Evolutionary conservation across 164 flowering plant genomes (phyloP), one percentile per base, ranked within the genome.

Genomic region (Cinnamomum micranthum): DNA sequence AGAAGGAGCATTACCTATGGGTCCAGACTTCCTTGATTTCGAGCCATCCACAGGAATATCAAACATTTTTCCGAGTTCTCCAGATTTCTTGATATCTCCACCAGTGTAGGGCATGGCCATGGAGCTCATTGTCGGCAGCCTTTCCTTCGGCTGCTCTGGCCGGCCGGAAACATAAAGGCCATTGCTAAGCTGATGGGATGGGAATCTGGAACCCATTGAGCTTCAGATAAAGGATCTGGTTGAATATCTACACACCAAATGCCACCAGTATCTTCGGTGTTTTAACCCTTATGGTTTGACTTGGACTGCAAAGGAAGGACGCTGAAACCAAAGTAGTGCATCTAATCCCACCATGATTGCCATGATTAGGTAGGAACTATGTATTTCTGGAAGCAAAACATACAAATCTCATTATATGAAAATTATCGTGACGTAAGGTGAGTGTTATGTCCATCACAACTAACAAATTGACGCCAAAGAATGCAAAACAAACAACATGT

Each of bases 31-130:
- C 74, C 98, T 85, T n/a, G 97, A 88, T 78, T 87, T 90, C 11
- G 97, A 87, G 59, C 93, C 92, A 78, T 93, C 99, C 14, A 75
- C 84, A 65, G 90, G 92, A 60, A 93, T 86, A 79, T 93, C 99
- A 84, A 95, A 92, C 99, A 95, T 95, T 84, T 95, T 95, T 28
- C 99, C 99, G 47, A 95, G 84, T 74, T 95, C 99, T 52, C 99
- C 99, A 27, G 99, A 95, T 69, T 88, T 95, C 77, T 93, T 95
- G 2, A 95, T 95, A 80, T 95, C 99, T 69, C 99, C 99, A 63
- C 99, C 99, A 25, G 98, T 95, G 78, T 95, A 95, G 14, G 97
- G 97, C 94, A 93, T 87, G 69, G 99, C 95, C 0, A 81, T 82
- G 51, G 98, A 91, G 76, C 91, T 89, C 90, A 93, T 93, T 19